Evolutionary conservation across 306 rosid species (phyloP).

Genomic region (Medicago arabica): DNA sequence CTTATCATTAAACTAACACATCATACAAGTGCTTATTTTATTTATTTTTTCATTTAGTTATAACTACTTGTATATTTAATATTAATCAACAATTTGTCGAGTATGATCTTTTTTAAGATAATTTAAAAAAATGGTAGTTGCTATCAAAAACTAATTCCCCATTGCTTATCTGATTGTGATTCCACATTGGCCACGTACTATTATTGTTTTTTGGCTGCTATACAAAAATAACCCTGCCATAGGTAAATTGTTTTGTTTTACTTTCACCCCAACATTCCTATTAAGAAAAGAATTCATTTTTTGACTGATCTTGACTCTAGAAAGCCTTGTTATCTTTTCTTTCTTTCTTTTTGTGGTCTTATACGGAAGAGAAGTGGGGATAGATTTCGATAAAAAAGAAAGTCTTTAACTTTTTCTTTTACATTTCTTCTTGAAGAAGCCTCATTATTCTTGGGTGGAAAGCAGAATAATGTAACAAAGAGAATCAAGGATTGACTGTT

Average conservation of each 20-base stretch:
- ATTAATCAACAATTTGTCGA: conserved; percentile 5
- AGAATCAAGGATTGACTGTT: conserved; percentile 13
- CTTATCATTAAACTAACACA: too few species aligned
- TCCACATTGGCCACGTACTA: conserved; percentile 21
- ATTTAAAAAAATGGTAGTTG: conserved; percentile 15
- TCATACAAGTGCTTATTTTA: not conserved
- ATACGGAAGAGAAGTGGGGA: conserved; percentile 33
- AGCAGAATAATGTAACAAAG: conserved; percentile 3
- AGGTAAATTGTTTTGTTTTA: conserved; percentile 5
- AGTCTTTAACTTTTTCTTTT: conserved; percentile 47
- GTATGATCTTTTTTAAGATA: conserved; percentile 30
- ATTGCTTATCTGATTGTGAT: conserved; percentile 49
- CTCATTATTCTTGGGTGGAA: conserved; percentile 46
- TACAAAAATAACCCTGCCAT: conserved; percentile 8
- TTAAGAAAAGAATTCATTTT: conserved; percentile 38
- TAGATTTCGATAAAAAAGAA: conserved; percentile 49
- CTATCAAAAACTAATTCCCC: not conserved
- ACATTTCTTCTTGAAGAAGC: conserved; percentile 53
- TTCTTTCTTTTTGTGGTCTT: conserved; percentile 31
- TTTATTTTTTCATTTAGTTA: not conserved
- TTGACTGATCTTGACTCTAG: conserved; percentile 22
- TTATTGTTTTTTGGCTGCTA: not conserved
- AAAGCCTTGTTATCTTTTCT: conserved; percentile 41
- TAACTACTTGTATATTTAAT: conserved; percentile 19
- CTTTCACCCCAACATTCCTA: conserved; percentile 24